Base-by-base conservation (phyloP, 352 stramenopile genomes). In the Pythium sp. region DNA sequence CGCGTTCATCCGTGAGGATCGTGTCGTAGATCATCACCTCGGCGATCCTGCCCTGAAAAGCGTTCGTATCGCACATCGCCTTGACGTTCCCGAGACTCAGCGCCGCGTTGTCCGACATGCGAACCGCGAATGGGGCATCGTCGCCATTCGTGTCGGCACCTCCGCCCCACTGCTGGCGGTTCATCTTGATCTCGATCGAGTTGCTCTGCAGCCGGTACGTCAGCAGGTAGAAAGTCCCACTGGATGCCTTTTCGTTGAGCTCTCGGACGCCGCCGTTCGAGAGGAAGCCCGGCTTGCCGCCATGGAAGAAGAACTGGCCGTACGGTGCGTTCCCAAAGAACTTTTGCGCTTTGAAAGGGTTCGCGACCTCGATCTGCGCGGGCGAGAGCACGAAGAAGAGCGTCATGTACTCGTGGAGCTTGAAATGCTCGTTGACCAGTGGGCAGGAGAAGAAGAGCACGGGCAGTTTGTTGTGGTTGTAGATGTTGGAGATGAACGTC, bases 321-420 rank as follows among this genome's bases (percentile, higher is more conserved):
- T 91, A 87, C 32, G 82, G 83, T 3, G 79, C 75, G 72, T 86
- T 89, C 1, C 83, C 83, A 43, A 91, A 91, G 69, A 91, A 89
- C 64, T 90, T 91, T 65, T 91, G 81, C 0, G 64, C 72, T 11
- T 58, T 69, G 65, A 77, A 88, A 9, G 74, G 74, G 24, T 84
- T 77, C 2, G 71, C 71, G 53, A 32, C 11, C 78, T 84, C 70
- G 34, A 85, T 74, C 66, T 76, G 67, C 28, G 72, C 71, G 1
- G 81, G 79, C 1, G 76, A 79, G 12, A 91, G 41, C 28, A 90
- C 81, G 60, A 90, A 88, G 62, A 91, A 82, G 8, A 91, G 62
- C 1, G 83, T 91, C 81, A 89, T 89, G 36, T 73, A 77, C 20
- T 86, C 81, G 43, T 81, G 80, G 5, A 91, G 58, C 20, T 65